Evolutionary conservation across 2,329 filamentous ascomycete species (phyloP).

Genomic region (Plectosphaerella plurivora): DNA sequence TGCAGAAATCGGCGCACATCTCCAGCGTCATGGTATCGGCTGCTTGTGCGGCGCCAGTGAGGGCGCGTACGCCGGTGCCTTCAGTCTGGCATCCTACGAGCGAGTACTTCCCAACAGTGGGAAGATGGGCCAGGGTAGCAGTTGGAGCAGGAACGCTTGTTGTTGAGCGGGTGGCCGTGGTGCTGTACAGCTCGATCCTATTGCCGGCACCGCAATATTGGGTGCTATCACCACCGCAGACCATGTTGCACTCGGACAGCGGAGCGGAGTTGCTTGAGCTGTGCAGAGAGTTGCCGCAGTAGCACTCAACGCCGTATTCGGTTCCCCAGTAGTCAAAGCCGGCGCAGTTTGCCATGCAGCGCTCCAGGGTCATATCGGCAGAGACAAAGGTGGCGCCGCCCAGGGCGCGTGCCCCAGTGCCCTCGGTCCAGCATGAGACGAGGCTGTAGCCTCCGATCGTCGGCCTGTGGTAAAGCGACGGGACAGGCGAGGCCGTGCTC

Average conservation of each 20-base stretch:
- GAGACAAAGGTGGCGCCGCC: constrained; percentile 32
- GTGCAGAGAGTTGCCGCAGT: constrained; percentile 37
- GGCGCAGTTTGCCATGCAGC: constrained; percentile 40
- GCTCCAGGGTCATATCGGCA: constrained; percentile 45
- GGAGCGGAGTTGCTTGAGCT: constrained; percentile 20
- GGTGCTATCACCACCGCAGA: constrained; percentile 33
- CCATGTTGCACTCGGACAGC: constrained; percentile 29
- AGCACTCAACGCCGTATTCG: constrained; percentile 49
- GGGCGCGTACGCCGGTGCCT: constrained; percentile 26
- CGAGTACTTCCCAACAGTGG: constrained; percentile 25
- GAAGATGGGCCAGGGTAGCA: constrained; percentile 26
- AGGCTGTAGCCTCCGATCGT: constrained; percentile 38
- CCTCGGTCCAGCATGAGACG: constrained; percentile 46
- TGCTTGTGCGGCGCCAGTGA: constrained; percentile 24
- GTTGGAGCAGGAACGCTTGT: constrained; percentile 22
- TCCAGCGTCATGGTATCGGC: constrained; percentile 32
- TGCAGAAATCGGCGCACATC: constrained; percentile 28
- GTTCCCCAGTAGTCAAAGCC: constrained; percentile 44
- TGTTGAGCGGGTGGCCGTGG: constrained; percentile 25
- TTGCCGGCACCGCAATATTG: constrained; percentile 38
- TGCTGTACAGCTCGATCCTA: constrained; percentile 38
- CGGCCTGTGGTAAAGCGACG: constrained; percentile 29
- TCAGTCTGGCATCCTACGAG: constrained; percentile 36
- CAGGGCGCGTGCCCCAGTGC: constrained; percentile 37
- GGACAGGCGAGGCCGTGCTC: constrained; percentile 21